These are phyloP conservation scores for Periconia digitata DNA, from an alignment of 2,329 filamentous ascomycete genomes.

Conservation along the genomic window DNA sequence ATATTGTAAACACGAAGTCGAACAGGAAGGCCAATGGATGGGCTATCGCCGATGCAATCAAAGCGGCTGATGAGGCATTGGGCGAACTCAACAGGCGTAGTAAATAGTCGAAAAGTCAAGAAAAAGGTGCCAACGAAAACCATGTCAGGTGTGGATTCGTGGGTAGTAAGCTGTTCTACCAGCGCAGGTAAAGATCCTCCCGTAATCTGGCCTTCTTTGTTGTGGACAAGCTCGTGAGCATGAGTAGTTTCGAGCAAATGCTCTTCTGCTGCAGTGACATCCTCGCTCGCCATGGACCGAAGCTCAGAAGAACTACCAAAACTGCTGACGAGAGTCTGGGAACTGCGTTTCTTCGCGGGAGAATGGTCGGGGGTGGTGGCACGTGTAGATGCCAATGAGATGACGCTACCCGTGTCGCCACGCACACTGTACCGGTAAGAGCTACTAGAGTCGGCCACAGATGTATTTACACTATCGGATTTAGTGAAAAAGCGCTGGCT, in stretches of 20 bases:
- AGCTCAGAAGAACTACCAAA: constrained; percentile 66
- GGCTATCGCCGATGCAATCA: constrained; percentile 82
- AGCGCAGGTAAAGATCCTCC: constrained; percentile 88
- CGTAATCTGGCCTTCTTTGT: constrained; percentile 92
- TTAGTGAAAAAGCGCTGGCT: constrained; percentile 32
- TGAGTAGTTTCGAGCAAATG: constrained; percentile 89
- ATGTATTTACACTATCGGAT: constrained; percentile 69
- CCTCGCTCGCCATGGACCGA: constrained; percentile 67
- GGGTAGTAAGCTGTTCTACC: constrained; percentile 90
- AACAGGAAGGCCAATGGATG: constrained; percentile 75
- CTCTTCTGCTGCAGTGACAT: constrained; percentile 76
- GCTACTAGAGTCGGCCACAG: constrained; percentile 75
- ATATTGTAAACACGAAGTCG: constrained; percentile 91
- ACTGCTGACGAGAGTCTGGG: constrained; percentile 63
- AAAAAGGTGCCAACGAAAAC: constrained; percentile 95
- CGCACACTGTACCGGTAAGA: constrained; percentile 73
- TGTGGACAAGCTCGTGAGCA: constrained; percentile 87
- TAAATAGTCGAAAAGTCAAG: constrained; percentile 92
- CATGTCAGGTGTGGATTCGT: constrained; percentile 88
- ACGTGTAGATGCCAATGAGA: constrained; percentile 81
- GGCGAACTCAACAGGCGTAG: constrained; percentile 76
- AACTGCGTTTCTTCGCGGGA: constrained; percentile 55
- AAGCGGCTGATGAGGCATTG: constrained; percentile 86
- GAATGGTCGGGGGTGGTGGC: constrained; percentile 80
- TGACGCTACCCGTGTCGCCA: constrained; percentile 76